Evolutionary conservation across 2,329 filamentous ascomycete species (phyloP).

Genomic region (Arachnopeziza araneosa): DNA sequence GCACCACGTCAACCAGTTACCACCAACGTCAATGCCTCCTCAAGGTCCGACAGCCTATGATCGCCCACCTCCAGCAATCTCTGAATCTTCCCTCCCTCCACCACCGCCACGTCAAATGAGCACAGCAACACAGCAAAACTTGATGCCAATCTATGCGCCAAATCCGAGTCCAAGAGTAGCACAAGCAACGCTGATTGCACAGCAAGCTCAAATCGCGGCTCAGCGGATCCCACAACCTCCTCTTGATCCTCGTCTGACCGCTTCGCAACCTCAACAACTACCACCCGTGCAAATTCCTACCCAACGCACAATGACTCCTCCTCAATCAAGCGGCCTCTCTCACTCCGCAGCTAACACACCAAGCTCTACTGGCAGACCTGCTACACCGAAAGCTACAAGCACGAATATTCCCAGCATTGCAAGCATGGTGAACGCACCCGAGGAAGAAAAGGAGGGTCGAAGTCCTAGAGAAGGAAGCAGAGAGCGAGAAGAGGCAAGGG

Average conservation of each 20-base stretch:
- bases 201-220: constrained; percentile 31
- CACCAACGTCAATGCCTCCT: constrained; percentile 12
- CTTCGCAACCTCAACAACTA: constrained; percentile 9
- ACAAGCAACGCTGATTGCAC: constrained; percentile 33
- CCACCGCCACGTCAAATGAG: constrained; percentile 25
- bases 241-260: constrained; percentile 25
- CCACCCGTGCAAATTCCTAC: constrained; percentile 16
- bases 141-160: constrained; percentile 28
- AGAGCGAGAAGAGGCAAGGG: constrained; percentile 36
- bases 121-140: constrained; percentile 21
- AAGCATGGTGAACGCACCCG: constrained; percentile 16
- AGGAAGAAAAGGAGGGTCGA: constrained; percentile 22
- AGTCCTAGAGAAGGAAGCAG: constrained; percentile 42
- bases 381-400: constrained; percentile 13
- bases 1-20: constrained; percentile 17
- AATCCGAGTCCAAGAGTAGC: constrained; percentile 34
- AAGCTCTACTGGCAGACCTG: constrained; percentile 8
- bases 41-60: constrained; percentile 27
- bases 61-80: constrained; percentile 30
- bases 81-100: constrained; percentile 31
- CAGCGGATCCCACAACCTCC: constrained; percentile 24
- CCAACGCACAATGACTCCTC: constrained; percentile 19
- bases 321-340: constrained; percentile 11
- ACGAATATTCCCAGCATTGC: constrained; percentile 22
- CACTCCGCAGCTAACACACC: constrained; percentile 19